Evolutionary conservation across 176 grass and related monocot species (phyloP).

Genomic region (Stipa capillata): DNA sequence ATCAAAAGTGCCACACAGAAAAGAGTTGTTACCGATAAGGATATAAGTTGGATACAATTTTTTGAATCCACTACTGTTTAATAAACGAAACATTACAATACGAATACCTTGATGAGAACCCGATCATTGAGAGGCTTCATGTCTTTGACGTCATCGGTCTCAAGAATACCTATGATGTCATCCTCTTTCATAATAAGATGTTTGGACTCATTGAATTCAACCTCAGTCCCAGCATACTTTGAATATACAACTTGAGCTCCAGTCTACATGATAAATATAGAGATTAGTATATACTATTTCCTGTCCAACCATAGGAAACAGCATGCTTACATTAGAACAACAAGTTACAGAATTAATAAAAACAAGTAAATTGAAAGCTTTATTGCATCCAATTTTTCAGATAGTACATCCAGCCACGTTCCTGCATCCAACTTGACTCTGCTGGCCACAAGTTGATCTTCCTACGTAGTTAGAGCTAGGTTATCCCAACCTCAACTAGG

Average conservation of each 20-base stretch:
- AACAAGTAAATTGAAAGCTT: neutral
- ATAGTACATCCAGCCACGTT: neutral
- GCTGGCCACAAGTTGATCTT: neutral
- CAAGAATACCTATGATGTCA: constrained; percentile 76
- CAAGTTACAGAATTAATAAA: neutral
- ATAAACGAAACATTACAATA: neutral
- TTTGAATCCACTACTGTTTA: neutral
- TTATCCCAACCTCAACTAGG: neutral
- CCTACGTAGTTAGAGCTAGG: neutral
- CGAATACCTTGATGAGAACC: constrained; percentile 73
- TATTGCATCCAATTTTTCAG: neutral
- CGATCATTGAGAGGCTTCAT: constrained; percentile 71
- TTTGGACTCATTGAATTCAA: constrained; percentile 61
- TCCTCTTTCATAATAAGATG: constrained; percentile 93
- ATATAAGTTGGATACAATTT: neutral
- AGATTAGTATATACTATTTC: neutral
- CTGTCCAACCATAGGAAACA: neutral
- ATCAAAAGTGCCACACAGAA: neutral
- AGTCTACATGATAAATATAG: constrained; percentile 25
- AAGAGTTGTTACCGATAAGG: neutral
- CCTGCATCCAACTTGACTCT: neutral
- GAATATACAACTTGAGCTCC: constrained; percentile 71
- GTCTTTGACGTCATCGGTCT: constrained; percentile 70
- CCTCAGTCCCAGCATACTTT: constrained; percentile 78
- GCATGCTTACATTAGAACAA: neutral